These are phyloP conservation scores for Tetracladium maxilliforme DNA, from an alignment of 2,329 filamentous ascomycete genomes.

Conservation along the genomic window DNA sequence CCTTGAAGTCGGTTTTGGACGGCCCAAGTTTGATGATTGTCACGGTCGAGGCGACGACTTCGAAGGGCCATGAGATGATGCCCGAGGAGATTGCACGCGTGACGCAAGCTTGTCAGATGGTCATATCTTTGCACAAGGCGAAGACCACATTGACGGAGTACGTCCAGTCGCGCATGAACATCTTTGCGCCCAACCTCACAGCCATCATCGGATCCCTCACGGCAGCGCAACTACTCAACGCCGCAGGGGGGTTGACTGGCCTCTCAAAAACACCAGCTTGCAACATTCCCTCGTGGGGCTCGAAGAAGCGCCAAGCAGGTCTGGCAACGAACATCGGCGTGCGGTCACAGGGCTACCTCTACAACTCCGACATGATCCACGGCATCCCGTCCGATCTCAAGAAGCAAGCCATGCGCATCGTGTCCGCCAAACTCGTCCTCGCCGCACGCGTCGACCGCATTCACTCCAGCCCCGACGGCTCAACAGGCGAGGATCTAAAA, in stretches of 20 bases:
- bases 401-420: slow-evolving; percentile 87
- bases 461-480: slow-evolving; percentile 68
- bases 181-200: slow-evolving; percentile 90
- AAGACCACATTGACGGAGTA: slow-evolving; percentile 83
- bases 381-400: slow-evolving; percentile 76
- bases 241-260: slow-evolving; percentile 74
- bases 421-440: slow-evolving; percentile 86
- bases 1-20: slow-evolving; percentile 70
- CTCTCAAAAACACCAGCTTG: slow-evolving; percentile 87
- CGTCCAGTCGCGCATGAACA: slow-evolving; percentile 90
- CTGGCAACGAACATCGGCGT: slow-evolving; percentile 88
- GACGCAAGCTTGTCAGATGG: slow-evolving; percentile 70
- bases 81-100: slow-evolving; percentile 63
- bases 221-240: slow-evolving; percentile 91
- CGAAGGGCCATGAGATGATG: slow-evolving; percentile 64
- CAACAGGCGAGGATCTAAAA: slow-evolving; percentile 68
- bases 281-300: slow-evolving; percentile 82
- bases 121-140: slow-evolving; percentile 72
- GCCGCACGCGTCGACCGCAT: slow-evolving; percentile 82
- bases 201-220: slow-evolving; percentile 82
- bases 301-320: slow-evolving; percentile 69
- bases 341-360: slow-evolving; percentile 85
- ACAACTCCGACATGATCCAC: slow-evolving; percentile 78
- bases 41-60: slow-evolving; percentile 84
- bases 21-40: slow-evolving; percentile 91